Evolutionary conservation across 768 basidiomycete species (phyloP), one percentile per base, ranked within the genome.

Genomic region (Harrya chromipes): DNA sequence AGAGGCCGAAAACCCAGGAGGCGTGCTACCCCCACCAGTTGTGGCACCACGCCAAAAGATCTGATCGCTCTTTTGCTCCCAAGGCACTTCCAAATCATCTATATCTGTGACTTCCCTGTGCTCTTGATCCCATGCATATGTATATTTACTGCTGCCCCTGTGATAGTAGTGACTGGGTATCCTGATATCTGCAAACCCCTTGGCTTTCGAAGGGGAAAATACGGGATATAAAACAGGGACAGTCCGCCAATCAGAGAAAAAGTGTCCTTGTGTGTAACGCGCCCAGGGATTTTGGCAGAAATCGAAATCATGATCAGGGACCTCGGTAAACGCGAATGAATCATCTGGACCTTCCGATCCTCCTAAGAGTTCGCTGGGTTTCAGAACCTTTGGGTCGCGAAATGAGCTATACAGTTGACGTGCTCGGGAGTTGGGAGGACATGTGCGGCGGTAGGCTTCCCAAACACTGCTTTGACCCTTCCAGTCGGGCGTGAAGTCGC

Each of bases 111-210:
- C 72, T 51, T 85, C 79, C 55, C 84, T 71, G 52, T 87, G 84
- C 17, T 85, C 75, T 0, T 84, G 72, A 62, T 97, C 91, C 87
- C 90, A 97, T 0, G 84, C 94, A 51, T 95, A 97, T 2, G 94
- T 93, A 59, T 95, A 94, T 46, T 83, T 70, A 40, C 78, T 73
- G 14, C 86, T 90, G 47, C 84, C 84, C 11, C 85, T 86, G 60
- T 90, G 91, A 67, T 99, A 98, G 65, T 99, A 98, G 67, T 98
- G 94, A 53, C 90, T 94, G 0, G 97, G 95, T 53, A 98, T 93
- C 49, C 89, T 77, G 57, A 99, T 90, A 63, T 98, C 97, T 54
- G 83, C 72, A 64, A 87, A 97, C 0, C 97, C 93, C 35, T 74
- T 74, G 0, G 87, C 84, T 61, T 88, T 92, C 0, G 93, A 90